Evolutionary conservation across 306 rosid genomes (phyloP), one percentile per base, ranked within the genome.

Genomic region (apple (Malus domestica)): DNA sequence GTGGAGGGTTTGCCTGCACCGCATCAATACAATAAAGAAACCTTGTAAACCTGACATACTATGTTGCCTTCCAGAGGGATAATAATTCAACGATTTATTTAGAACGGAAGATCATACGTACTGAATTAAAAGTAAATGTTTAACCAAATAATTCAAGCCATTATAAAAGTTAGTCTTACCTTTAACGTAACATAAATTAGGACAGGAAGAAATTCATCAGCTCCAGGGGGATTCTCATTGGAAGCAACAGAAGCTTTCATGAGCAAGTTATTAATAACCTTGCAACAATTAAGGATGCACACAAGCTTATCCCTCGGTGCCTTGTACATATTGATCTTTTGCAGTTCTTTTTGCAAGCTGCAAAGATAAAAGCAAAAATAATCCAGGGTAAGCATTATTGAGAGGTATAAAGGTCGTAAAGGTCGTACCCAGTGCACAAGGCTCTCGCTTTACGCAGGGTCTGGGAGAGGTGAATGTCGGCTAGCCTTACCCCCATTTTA

Each of bases 191-290:
- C 99, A 74, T 87, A 96, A 65, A 96, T 96, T 67, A 96, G 89
- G 82, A 96, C 98, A 12, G 99, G 99, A 87, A 96, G 98, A 78
- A 96, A 96, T 72, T 96, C 99, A 74, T 96, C 99, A 78, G 99
- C 99, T 81, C 99, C 99, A 0, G 93, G 96, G 76, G 90, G 89
- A 83, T 82, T 86, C 68, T 85, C 97, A 79, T 89, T 85, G 70
- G 97, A 93, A 80, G 98, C 88, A 76, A 93, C 51, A 46, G 98
- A 90, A 81, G 97, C 99, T 85, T 96, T 93, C 19, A 51, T 82
- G 81, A 96, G 86, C 87, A 96, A 86, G 91, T 96, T 96, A 45
- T 82, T 88, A 64, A 96, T 89, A 86, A 96, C 98, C 93, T 83
- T 92, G 89, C 99, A 92, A 84, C 99, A 96, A 83, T 84, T 90